These are phyloP conservation scores for Pseudoturritis turrita DNA, from an alignment of 345 rosid genomes.

Conservation along the genomic window DNA sequence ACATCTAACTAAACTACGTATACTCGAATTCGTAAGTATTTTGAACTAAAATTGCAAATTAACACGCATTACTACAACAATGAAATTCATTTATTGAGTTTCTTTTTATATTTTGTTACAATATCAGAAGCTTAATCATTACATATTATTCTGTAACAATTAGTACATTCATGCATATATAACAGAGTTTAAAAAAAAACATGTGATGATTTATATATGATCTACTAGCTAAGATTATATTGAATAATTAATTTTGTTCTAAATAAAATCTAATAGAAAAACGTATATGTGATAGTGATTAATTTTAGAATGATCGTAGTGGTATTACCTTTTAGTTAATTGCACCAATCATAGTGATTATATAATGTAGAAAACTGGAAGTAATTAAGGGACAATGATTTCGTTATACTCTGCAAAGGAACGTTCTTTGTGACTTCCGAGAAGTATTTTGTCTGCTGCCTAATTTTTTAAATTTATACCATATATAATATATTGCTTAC, in stretches of 20 bases:
- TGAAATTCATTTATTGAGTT: not conserved
- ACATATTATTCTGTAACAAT: not conserved
- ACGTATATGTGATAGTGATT: not conserved
- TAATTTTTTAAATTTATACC: not conserved
- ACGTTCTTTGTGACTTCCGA: conserved; percentile 21
- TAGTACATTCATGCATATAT: not conserved
- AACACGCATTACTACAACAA: not conserved
- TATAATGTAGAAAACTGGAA: not conserved
- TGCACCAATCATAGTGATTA: not conserved
- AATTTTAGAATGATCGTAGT: not conserved
- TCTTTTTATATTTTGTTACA: not conserved
- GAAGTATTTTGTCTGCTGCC: not conserved
- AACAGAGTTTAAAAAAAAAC: not conserved
- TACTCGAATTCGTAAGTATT: conserved; percentile 5
- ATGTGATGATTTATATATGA: not conserved
- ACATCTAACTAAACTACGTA: conserved; percentile 18
- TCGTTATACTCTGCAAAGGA: conserved; percentile 23
- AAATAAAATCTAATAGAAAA: not conserved
- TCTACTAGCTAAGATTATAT: not conserved
- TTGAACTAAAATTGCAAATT: not conserved
- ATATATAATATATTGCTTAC: not conserved
- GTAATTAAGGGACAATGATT: conserved; percentile 24
- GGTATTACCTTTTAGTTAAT: not conserved
- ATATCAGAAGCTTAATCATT: not conserved
- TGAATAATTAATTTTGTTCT: not conserved